These are phyloP conservation scores for Brassica rapa DNA, from an alignment of 345 rosid genomes.

Conservation along the genomic window DNA sequence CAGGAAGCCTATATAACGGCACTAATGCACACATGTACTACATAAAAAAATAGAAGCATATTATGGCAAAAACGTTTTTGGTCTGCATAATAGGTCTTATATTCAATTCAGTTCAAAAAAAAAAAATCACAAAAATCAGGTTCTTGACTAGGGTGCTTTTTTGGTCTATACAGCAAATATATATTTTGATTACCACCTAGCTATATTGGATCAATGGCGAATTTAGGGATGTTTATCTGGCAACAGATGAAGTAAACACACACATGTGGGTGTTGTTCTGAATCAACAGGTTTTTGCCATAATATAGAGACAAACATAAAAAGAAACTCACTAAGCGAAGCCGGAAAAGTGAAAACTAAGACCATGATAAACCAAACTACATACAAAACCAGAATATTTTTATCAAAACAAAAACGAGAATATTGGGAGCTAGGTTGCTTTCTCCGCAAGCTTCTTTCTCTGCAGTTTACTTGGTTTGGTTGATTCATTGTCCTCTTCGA, in stretches of 20 bases:
- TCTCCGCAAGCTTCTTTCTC: not conserved
- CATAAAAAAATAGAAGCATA: not conserved
- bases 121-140: not conserved
- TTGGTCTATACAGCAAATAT: not conserved
- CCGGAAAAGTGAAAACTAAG: not conserved
- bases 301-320: not conserved
- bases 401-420: not conserved
- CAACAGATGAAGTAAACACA: not conserved
- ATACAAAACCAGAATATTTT: not conserved
- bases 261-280: not conserved
- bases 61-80: not conserved
- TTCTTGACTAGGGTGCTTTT: not conserved
- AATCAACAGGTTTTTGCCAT: not conserved
- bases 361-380: not conserved
- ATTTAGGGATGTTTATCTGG: not conserved
- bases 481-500: not conserved
- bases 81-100: not conserved
- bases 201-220: not conserved
- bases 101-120: not conserved
- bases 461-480: not conserved
- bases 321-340: not conserved
- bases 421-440: not conserved
- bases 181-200: not conserved
- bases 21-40: not conserved
- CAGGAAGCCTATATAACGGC: not conserved